Base-by-base conservation (phyloP, 2,329 filamentous ascomycete genomes). In the Thielaviopsis punctulata region DNA sequence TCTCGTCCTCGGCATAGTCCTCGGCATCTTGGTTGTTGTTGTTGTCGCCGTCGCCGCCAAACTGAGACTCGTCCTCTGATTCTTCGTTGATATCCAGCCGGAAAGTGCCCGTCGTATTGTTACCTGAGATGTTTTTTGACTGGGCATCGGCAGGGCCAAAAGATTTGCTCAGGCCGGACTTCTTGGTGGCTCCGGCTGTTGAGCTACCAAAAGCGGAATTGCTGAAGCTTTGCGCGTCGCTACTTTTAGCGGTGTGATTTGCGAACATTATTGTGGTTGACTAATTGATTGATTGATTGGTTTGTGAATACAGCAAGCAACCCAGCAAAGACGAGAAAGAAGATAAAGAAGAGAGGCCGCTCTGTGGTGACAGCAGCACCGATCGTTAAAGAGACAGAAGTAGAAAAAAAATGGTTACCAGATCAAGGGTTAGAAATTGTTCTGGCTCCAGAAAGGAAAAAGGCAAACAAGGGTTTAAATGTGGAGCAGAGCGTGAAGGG, bases 91-190 rank as follows among this genome's bases (percentile, higher is more conserved):
- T 55, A 5, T 62, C 55, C 6, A 61, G 57, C 27, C 56, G 53
- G 43, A 60, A 61, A 1, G 57, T 59, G 13, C 58, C 55, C 12
- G 58, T 51, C 46, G 10, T 23, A 45, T 44, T 46, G 39, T 24
- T 23, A 9, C 10, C 27, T 22, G 19, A 44, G n/a, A 13, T 22
- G 12, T 25, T 41, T 27, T 12, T 49, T 19, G 10, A 15, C 45
- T 55, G 50, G 18, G 13, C 27, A 43, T 57, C 56, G 23, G 41
- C 44, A 30, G 62, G 60, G 47, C 59, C 63, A 50, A 65, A 66
- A 43, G 67, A 65, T 49, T 63, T 60, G 58, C 75, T 78, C 39
- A 80, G 63, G 21, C 68, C 65, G 7, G 77, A 79, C 1, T 74
- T 75, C 56, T 71, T 66, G 48, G 66, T 62, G 15, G 48, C 30